Conservation (phyloP, 2,329 filamentous ascomycete genomes). For the Neobulgaria alba region DNA sequence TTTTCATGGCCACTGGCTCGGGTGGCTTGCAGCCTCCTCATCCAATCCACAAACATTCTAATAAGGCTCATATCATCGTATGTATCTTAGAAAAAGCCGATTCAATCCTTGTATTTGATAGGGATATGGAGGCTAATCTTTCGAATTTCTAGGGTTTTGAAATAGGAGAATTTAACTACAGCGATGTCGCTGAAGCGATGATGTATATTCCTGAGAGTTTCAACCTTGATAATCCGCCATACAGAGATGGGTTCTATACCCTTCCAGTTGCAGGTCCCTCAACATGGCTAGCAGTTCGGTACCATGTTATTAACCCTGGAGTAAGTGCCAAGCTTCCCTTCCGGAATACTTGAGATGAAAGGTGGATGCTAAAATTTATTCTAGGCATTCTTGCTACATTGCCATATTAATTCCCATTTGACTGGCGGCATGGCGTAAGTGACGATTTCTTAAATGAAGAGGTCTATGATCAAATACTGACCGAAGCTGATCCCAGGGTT, state of each 20-base stretch:
- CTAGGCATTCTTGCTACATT: conserved; percentile 38
- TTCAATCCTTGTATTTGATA: no score
- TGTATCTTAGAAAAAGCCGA: background rate
- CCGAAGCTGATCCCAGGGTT: conserved; percentile 17
- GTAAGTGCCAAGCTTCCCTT: conserved; percentile 1
- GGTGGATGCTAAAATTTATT: background rate
- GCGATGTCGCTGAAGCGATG: conserved; percentile 33
- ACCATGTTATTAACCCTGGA: conserved; percentile 38
- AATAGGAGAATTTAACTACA: conserved; percentile 32
- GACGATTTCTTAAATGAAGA: no score
- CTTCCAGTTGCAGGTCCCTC: conserved; percentile 15
- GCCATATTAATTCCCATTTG: conserved; percentile 40
- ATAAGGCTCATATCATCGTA: conserved; percentile 35
- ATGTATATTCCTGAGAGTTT: conserved; percentile 33
- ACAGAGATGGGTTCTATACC: conserved; percentile 34
- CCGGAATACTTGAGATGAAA: no score
- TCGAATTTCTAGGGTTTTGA: conserved; percentile 27
- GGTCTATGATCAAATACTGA: background rate
- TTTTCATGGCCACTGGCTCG: conserved; percentile 26
- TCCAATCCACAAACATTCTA: conserved; percentile 40
- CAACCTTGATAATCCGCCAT: conserved; percentile 35
- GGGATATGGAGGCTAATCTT: no score
- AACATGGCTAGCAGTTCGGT: conserved; percentile 36
- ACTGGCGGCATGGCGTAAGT: conserved; percentile 41
- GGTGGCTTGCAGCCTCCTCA: conserved; percentile 28